phyloP scores from a whole-genome alignment of 2,329 filamentous ascomycete species.

The Arthrobotrys sphaeroides region DNA sequence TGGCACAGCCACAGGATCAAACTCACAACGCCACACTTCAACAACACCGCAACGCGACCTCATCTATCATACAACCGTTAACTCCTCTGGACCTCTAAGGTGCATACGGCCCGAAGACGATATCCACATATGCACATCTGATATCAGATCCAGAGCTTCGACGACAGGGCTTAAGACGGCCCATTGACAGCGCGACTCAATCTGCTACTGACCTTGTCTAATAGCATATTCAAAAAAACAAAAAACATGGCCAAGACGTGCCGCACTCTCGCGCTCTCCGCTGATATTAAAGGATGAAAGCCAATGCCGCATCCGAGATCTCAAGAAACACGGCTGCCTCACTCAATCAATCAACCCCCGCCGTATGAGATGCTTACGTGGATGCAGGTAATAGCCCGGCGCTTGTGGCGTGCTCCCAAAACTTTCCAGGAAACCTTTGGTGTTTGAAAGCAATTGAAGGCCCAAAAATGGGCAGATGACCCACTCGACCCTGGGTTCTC shows the following conservation, averaged over 20 bases:
- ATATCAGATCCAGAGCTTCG: background rate
- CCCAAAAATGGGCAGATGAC: conserved; percentile 12
- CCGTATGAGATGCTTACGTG: conserved; percentile 7
- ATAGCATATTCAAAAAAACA: background rate
- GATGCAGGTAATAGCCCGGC: conserved; percentile 28
- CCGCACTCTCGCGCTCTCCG: background rate
- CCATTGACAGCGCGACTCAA: background rate
- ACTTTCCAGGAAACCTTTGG: conserved; percentile 45
- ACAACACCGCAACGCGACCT: conserved; percentile 3
- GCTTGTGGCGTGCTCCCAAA: conserved; percentile 48
- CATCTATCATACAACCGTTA: background rate
- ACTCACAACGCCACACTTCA: background rate
- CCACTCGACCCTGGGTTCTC: conserved; percentile 24
- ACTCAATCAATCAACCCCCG: background rate
- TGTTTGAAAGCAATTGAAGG: conserved; percentile 33
- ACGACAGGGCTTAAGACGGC: background rate
- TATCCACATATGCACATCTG: background rate
- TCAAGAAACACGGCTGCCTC: conserved; percentile 11
- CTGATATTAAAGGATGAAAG: conserved; percentile 10
- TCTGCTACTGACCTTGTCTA: background rate
- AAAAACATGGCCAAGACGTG: conserved; percentile 8
- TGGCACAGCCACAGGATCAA: conserved; percentile 10
- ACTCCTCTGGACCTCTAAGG: background rate
- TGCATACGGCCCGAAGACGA: background rate
- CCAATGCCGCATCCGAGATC: conserved; percentile 19